A percentile compares a stretch with the other conserved stretches of the same genome.
Evolutionary conservation across 2,329 filamentous ascomycete species (phyloP).

Genomic region (Cadophora gregata): DNA sequence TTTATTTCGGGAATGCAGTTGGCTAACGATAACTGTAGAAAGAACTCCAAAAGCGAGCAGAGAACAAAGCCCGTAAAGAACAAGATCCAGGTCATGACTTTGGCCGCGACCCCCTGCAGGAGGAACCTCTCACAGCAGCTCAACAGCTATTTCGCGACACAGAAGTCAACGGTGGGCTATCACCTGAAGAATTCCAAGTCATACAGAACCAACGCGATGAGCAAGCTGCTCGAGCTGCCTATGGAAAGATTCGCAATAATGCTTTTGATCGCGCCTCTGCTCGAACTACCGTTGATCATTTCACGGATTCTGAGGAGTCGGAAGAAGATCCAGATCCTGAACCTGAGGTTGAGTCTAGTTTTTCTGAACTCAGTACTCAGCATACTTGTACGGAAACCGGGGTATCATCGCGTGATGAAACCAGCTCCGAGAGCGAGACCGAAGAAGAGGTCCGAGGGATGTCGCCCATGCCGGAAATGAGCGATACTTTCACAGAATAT

Average conservation of each 20-base stretch:
- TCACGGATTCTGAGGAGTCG: slow-evolving; percentile 27
- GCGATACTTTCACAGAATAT: not conserved
- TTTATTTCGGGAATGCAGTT: not conserved
- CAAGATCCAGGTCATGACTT: slow-evolving; percentile 5
- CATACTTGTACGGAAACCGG: not conserved
- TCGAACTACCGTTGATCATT: not conserved
- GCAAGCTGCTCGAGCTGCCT: not conserved
- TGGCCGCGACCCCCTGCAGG: slow-evolving; percentile 1
- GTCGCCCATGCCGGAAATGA: slow-evolving; percentile 8
- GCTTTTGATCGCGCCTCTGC: slow-evolving; percentile 9
- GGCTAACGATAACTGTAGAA: slow-evolving; percentile 16
- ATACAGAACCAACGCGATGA: not conserved
- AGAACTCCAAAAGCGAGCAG: slow-evolving; percentile 1
- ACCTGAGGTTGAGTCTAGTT: not conserved
- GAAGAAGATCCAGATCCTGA: slow-evolving; percentile 34
- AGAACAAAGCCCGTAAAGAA: not conserved
- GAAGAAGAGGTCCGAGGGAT: not conserved
- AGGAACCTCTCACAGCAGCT: not conserved
- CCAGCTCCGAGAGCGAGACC: slow-evolving; percentile 7
- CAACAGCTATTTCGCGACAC: not conserved
- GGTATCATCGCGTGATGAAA: not conserved
- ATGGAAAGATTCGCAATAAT: slow-evolving; percentile 1
- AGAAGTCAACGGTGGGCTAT: slow-evolving; percentile 6
- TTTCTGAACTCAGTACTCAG: not conserved
- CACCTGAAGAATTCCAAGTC: not conserved